These are phyloP conservation scores for Diaporthe destruens DNA, from an alignment of 2,329 filamentous ascomycete genomes.

Conservation along the genomic window DNA sequence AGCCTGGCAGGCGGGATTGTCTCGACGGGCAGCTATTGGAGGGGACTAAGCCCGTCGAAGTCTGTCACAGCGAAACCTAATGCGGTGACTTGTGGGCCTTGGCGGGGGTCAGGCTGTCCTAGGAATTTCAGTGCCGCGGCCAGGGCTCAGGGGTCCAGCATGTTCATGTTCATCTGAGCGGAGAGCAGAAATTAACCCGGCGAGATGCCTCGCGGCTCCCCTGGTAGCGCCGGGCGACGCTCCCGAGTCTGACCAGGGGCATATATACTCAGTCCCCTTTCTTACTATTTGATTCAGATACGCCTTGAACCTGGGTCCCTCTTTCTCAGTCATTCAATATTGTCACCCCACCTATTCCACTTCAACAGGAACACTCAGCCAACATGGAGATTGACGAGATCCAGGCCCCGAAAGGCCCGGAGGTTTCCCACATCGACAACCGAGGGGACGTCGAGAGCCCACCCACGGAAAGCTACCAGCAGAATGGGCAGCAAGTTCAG, in stretches of 20 bases:
- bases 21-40: conserved; percentile 1
- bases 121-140: conserved; percentile 16
- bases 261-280: neutral
- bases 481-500: conserved; percentile 25
- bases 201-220: conserved; percentile 4
- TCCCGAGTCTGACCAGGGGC: too few relatives aligned
- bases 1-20: conserved; percentile 16
- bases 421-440: neutral
- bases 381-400: conserved; percentile 31
- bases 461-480: conserved; percentile 4
- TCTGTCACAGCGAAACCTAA: conserved; percentile 31
- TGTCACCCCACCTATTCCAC: too few relatives aligned
- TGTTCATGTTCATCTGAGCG: conserved; percentile 23
- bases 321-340: neutral
- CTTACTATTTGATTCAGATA: neutral
- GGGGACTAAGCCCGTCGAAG: conserved; percentile 23
- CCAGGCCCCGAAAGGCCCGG: conserved; percentile 14
- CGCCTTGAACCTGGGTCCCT: neutral
- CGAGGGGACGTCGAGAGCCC: conserved; percentile 5
- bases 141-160: conserved; percentile 20
- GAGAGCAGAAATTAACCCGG: conserved; percentile 31
- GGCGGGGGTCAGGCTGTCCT: conserved; percentile 17
- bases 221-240: neutral
- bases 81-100: conserved; percentile 6
- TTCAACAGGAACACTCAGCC: neutral